A percentile compares a stretch with the other conserved stretches of the same genome.
These are phyloP conservation scores for Komagataea norvegica DNA, from an alignment of 1,139 yeast species.

Conservation along the genomic window DNA sequence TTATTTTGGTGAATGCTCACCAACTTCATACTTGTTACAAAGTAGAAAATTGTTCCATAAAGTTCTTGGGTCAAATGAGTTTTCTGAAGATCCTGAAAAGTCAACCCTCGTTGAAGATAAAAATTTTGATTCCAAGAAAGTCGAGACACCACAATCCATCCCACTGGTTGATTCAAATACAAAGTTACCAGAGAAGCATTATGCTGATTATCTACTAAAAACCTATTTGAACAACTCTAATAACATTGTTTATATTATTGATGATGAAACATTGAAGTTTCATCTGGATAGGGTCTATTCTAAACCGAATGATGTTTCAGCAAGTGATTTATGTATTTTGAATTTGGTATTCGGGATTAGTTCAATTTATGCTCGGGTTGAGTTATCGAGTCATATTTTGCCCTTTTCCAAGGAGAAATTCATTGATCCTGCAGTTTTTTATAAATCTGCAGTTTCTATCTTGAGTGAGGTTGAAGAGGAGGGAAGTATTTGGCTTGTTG, in stretches of 20 bases:
- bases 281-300: constrained; percentile 31
- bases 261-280: constrained; percentile 30
- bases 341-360: constrained; percentile 41
- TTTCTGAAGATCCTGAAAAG: constrained; percentile 36
- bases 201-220: constrained; percentile 30
- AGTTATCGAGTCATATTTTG: constrained; percentile 20
- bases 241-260: constrained; percentile 34
- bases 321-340: constrained; percentile 29
- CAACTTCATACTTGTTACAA: constrained; percentile 32
- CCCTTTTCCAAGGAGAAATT: constrained; percentile 19
- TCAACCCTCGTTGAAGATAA: constrained; percentile 32
- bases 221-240: constrained; percentile 35
- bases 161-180: constrained; percentile 15
- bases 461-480: constrained; percentile 33
- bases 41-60: constrained; percentile 30
- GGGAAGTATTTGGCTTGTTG: constrained; percentile 40
- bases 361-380: constrained; percentile 32
- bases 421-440: constrained; percentile 28
- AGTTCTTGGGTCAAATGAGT: constrained; percentile 29
- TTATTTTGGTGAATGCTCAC: constrained; percentile 35
- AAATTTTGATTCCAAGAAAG: constrained; percentile 19
- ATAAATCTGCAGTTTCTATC: constrained; percentile 34
- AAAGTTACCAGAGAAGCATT: constrained; percentile 30
- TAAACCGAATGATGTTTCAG: constrained; percentile 28
- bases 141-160: constrained; percentile 14